phyloP scores from a whole-genome alignment of 208 protist genomes.

The Leishmania aethiopica region DNA sequence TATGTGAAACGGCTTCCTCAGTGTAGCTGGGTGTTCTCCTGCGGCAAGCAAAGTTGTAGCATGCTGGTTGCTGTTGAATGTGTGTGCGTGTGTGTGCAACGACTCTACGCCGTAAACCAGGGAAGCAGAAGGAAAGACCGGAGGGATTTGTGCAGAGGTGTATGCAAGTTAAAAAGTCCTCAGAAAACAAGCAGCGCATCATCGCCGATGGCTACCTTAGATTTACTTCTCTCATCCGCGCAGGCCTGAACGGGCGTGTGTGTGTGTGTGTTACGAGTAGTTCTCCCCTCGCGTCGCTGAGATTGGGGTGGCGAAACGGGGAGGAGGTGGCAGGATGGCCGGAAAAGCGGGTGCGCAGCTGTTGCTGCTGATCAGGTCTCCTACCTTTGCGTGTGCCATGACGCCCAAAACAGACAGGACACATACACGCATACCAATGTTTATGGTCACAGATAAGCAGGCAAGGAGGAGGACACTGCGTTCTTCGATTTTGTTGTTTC shows the following conservation, averaged over 20 bases:
- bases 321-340: not conserved
- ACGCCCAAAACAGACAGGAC: not conserved
- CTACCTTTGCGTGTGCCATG: not conserved
- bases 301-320: not conserved
- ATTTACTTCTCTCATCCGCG: not conserved
- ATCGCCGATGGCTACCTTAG: not conserved
- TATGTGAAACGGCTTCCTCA: not conserved
- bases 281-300: not conserved
- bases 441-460: not conserved
- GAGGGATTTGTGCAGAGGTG: not conserved
- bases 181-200: not conserved
- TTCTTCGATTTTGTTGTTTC: no score
- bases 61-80: not conserved
- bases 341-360: not conserved
- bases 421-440: not conserved
- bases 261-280: not conserved
- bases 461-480: not conserved
- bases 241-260: not conserved
- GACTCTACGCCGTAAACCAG: not conserved
- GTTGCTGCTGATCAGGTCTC: not conserved
- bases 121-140: not conserved
- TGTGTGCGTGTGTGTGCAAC: not conserved
- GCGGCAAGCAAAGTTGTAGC: not conserved
- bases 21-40: not conserved
- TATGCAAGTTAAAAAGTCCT: not conserved